phyloP scores from a whole-genome alignment of 345 rosid species.

The Noccaea caerulescens region DNA sequence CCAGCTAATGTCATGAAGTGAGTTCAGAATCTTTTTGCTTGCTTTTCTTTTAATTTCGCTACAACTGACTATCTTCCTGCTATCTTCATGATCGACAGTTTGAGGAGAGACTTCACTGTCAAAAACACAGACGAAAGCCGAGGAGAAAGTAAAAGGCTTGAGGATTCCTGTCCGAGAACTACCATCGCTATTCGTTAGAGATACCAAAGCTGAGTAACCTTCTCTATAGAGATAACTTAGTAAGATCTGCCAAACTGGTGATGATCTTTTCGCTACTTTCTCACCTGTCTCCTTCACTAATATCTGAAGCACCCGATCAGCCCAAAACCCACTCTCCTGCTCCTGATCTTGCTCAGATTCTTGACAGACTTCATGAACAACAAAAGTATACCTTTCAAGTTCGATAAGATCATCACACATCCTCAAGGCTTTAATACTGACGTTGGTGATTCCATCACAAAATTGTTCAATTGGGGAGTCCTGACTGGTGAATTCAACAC shows the following conservation, averaged over 20 bases:
- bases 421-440: constrained; percentile 59
- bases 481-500: constrained; percentile 26
- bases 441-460: constrained; percentile 44
- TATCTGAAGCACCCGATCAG: constrained; percentile 60
- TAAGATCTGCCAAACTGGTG: constrained; percentile 76
- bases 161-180: constrained; percentile 57
- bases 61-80: constrained; percentile 25
- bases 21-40: constrained; percentile 44
- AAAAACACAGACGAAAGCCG: constrained; percentile 57
- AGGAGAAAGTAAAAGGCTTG: constrained; percentile 76
- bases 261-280: constrained; percentile 45
- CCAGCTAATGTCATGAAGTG: constrained; percentile 61
- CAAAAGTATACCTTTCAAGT: constrained; percentile 48
- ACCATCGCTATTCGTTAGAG: constrained; percentile 57
- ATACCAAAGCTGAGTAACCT: constrained; percentile 66
- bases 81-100: constrained; percentile 36
- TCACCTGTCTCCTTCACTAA: constrained; percentile 60
- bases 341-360: constrained; percentile 43
- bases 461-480: constrained; percentile 44
- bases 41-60: constrained; percentile 46
- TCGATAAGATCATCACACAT: constrained; percentile 47
- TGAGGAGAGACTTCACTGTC: constrained; percentile 40
- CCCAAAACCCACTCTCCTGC: constrained; percentile 55
- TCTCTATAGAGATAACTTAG: constrained; percentile 74
- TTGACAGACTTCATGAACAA: constrained; percentile 51